Base-by-base conservation (phyloP, 1,284 basidiomycete genomes). In the Trametes polyzona region DNA sequence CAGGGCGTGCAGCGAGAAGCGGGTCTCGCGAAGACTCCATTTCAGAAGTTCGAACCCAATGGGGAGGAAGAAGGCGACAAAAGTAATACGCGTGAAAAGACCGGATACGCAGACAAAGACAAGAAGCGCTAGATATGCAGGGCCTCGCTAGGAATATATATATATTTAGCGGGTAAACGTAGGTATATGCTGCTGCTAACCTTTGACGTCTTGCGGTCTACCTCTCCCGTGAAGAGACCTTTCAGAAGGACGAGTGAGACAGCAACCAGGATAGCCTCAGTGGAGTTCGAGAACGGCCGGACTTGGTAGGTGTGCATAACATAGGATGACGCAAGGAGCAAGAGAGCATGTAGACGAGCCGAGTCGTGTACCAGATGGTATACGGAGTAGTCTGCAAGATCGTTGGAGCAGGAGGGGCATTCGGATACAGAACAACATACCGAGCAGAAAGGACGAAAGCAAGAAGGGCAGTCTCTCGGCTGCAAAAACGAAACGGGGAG, bases 251-350 rank as follows among this genome's bases (percentile, higher is more conserved):
- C 61, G 3, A 77, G 63, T 19, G 66, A 72, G 11, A 71, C 39
- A 7, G 71, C 66, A 4, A 78, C 48, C n/a, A 73, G 41, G 2
- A 72, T 49, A 3, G 73, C 67, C 59, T 78, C 76, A 3, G 75
- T 56, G 3, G 74, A 71, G 50, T 77, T 78, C 19, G 77, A 74
- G 55, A 78, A 78, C 2, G 76, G 74, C 33, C 76, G 69, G 23
- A 75, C 58, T 58, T 78, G 77, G 42, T 76, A 76, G 2, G 76
- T 75, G 47, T 68, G 67, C 30, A 68, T 64, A 48, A 76, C 70
- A 36, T 76, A 70, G 29, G 76, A 78, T 9, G 76, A 76, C 0
- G 67, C 73, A n/a, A 77, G 57, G 8, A 78, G 63, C n/a, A 74
- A 46, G 9, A 76, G 52, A 21, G 69, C 69, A 32, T 62, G 40